phyloP scores from a whole-genome alignment of 2,329 filamentous ascomycete species.

The Fusarium sp. region DNA sequence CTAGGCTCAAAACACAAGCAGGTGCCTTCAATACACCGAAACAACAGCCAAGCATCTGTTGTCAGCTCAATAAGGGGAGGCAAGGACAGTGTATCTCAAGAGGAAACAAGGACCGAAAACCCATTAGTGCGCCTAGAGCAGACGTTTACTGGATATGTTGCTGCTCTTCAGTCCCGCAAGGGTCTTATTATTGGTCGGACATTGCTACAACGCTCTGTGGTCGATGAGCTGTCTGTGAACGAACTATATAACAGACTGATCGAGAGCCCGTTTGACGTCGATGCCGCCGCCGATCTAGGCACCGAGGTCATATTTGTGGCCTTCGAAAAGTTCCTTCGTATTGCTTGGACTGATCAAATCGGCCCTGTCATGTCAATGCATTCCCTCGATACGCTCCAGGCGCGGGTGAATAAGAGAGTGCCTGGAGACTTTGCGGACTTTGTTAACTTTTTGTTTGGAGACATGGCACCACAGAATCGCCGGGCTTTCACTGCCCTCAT shows the following conservation, averaged over 20 bases:
- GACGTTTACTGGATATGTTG: slow-evolving; percentile 83
- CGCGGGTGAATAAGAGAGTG: slow-evolving; percentile 69
- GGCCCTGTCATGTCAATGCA: slow-evolving; percentile 81
- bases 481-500: slow-evolving; percentile 86
- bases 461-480: slow-evolving; percentile 74
- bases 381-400: slow-evolving; percentile 78
- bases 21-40: slow-evolving; percentile 51
- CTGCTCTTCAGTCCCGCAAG: slow-evolving; percentile 83
- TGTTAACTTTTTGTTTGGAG: slow-evolving; percentile 69
- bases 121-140: slow-evolving; percentile 81
- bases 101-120: slow-evolving; percentile 68
- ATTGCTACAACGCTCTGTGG: slow-evolving; percentile 73
- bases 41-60: slow-evolving; percentile 62
- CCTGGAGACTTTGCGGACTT: slow-evolving; percentile 78
- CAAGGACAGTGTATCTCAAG: slow-evolving; percentile 50
- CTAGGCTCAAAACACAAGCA: slow-evolving; percentile 52
- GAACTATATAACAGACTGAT: slow-evolving; percentile 90
- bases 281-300: slow-evolving; percentile 76
- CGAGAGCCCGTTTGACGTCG: slow-evolving; percentile 81
- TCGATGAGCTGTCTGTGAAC: slow-evolving; percentile 84
- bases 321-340: slow-evolving; percentile 91
- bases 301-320: slow-evolving; percentile 89
- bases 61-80: slow-evolving; percentile 62
- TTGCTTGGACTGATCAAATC: slow-evolving; percentile 90
- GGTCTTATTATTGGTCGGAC: slow-evolving; percentile 85